Evolutionary conservation across 768 basidiomycete genomes (phyloP).

Genomic region (Scleroderma citrinum): DNA sequence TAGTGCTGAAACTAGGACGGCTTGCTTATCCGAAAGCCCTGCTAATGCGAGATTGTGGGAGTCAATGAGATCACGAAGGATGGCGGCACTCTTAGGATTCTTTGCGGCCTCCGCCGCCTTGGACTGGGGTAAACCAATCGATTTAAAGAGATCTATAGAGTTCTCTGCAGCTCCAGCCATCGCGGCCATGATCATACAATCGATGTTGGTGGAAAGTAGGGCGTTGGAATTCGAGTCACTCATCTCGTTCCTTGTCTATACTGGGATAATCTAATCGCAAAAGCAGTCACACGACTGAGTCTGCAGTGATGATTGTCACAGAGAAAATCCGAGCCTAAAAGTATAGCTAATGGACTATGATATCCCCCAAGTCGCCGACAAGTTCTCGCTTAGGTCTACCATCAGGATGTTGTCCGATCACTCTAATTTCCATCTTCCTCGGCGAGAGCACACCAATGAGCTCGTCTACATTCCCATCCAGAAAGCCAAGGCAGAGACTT

Average conservation of each 20-base stretch:
- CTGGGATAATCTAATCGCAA: not conserved
- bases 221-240: constrained; percentile 1
- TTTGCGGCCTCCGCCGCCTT: constrained; percentile 83
- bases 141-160: constrained; percentile 51
- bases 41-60: constrained; percentile 38
- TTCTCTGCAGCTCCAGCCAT: constrained; percentile 5
- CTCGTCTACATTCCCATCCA: constrained; percentile 15
- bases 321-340: not conserved
- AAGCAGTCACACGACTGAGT: too few species aligned
- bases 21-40: constrained; percentile 73
- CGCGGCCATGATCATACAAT: not conserved
- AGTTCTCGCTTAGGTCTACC: too few species aligned
- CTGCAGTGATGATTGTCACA: too few species aligned
- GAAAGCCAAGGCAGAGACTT: constrained; percentile 18
- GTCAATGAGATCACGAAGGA: constrained; percentile 66
- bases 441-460: not conserved
- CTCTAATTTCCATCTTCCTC: constrained; percentile 19
- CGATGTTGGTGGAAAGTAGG: not conserved
- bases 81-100: constrained; percentile 66
- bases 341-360: constrained; percentile 18
- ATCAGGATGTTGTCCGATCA: constrained; percentile 16
- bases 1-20: constrained; percentile 61
- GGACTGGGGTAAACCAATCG: constrained; percentile 67
- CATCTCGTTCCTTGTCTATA: constrained; percentile 2
- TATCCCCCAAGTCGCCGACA: constrained; percentile 15